These are phyloP conservation scores for Kodamaea sagamina DNA, from an alignment of 805 yeast species.

Conservation along the genomic window DNA sequence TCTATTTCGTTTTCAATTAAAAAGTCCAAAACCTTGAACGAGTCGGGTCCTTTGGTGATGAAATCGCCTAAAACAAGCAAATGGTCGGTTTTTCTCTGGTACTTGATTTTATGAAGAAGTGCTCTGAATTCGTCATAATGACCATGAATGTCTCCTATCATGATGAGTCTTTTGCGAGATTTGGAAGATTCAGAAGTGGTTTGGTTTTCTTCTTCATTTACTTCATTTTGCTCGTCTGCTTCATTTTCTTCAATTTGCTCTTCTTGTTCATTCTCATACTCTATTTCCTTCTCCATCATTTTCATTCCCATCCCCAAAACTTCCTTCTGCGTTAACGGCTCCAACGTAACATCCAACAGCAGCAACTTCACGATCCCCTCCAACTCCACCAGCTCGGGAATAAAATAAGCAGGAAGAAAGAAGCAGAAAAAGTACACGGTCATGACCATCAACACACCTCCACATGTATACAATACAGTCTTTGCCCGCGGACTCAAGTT, in stretches of 20 bases:
- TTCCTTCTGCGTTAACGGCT: constrained; percentile 24
- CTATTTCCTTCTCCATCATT: constrained; percentile 13
- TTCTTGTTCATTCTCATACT: constrained; percentile 3
- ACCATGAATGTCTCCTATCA: constrained; percentile 92
- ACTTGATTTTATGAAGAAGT: constrained; percentile 53
- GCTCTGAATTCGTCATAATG: constrained; percentile 55
- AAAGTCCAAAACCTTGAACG: constrained; percentile 64
- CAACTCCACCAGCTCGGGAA: constrained; percentile 35
- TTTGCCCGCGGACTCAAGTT: constrained; percentile 17
- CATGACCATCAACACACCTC: constrained; percentile 16
- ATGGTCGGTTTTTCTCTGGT: constrained; percentile 51
- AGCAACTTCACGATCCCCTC: constrained; percentile 27
- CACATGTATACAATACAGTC: constrained; percentile 16
- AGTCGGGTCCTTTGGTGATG: constrained; percentile 79
- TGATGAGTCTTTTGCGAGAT: constrained; percentile 61
- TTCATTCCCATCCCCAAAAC: constrained; percentile 19
- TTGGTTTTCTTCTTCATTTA: constrained; percentile 20
- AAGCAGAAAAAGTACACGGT: constrained; percentile 34
- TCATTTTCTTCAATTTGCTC: constrained; percentile 2
- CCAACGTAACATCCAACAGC: constrained; percentile 26
- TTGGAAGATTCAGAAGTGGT: no score
- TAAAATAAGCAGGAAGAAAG: constrained; percentile 34
- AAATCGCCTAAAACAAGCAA: constrained; percentile 82
- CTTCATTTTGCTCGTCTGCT: not conserved
- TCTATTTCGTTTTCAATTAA: constrained; percentile 54